A percentile compares a stretch with the other conserved stretches of the same genome.
phyloP scores from a whole-genome alignment of 306 rosid genomes.

The Prunus mira region DNA sequence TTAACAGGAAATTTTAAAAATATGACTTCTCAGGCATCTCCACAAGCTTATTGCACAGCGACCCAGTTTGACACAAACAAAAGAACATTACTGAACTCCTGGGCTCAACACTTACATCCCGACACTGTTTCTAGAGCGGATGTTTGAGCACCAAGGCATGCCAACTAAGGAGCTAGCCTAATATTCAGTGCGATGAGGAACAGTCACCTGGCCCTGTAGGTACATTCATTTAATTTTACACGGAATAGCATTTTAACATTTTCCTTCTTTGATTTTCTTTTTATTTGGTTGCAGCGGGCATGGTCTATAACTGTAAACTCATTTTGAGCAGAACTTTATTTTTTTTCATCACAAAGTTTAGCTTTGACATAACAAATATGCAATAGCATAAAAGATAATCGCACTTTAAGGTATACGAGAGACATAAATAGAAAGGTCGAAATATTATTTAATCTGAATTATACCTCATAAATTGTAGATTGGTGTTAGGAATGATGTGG shows the following conservation, averaged over 20 bases:
- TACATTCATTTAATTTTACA: not conserved
- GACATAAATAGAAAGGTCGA: not conserved
- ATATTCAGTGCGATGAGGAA: not conserved
- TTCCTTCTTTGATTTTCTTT: not conserved
- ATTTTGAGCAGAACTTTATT: not conserved
- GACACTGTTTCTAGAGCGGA: not conserved
- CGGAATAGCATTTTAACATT: not conserved
- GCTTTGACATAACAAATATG: not conserved
- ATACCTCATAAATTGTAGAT: not conserved
- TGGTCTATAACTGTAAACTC: not conserved
- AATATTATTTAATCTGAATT: not conserved
- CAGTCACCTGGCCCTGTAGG: not conserved
- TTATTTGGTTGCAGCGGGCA: not conserved
- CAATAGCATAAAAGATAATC: not conserved
- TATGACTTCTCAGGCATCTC: not conserved
- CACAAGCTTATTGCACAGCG: not conserved
- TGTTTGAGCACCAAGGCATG: slow-evolving; percentile 1
- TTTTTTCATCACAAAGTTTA: not conserved
- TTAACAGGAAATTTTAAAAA: not conserved
- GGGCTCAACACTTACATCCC: not conserved
- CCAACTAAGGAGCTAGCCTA: not conserved
- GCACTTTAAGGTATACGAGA: not conserved
- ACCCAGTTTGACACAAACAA: not conserved
- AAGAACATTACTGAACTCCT: not conserved
- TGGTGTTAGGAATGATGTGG: not conserved